A percentile compares a stretch with the other conserved stretches of the same genome.
Evolutionary conservation across 2,329 filamentous ascomycete species (phyloP).

Genomic region (Penicillium sp.): DNA sequence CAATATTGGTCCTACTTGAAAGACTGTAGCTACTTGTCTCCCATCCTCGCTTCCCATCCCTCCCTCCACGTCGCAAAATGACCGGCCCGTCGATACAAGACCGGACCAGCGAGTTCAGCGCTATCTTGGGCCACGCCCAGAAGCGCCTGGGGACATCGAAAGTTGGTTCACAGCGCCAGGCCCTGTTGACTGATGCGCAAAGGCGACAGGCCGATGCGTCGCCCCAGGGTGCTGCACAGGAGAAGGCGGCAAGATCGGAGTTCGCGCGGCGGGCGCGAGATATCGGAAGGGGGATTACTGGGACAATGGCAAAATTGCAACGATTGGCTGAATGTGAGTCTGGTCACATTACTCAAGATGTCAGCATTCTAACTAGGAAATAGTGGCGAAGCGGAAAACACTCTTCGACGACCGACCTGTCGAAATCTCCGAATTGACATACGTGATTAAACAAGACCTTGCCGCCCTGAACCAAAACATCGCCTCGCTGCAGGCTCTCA

Average conservation of each 20-base stretch:
- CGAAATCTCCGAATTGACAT: slow-evolving; percentile 95
- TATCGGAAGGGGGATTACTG: slow-evolving; percentile 86
- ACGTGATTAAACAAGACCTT: slow-evolving; percentile 96
- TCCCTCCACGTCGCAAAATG: slow-evolving; percentile 41
- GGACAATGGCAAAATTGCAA: slow-evolving; percentile 92
- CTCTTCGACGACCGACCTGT: slow-evolving; percentile 96
- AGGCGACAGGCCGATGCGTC: slow-evolving; percentile 59
- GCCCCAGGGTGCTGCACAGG: slow-evolving; percentile 53
- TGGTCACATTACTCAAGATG: neutral
- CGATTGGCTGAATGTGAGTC: slow-evolving; percentile 77
- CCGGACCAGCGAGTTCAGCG: slow-evolving; percentile 91
- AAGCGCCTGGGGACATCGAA: slow-evolving; percentile 75
- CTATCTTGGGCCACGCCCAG: slow-evolving; percentile 83
- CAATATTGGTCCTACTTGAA: neutral
- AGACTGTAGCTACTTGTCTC: neutral
- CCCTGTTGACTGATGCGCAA: slow-evolving; percentile 72
- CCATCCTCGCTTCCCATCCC: neutral
- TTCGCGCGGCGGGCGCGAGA: slow-evolving; percentile 90
- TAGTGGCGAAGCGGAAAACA: slow-evolving; percentile 91
- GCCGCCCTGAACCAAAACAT: slow-evolving; percentile 85
- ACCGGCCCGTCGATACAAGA: slow-evolving; percentile 79
- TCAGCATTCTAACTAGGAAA: slow-evolving; percentile 5
- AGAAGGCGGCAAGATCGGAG: slow-evolving; percentile 67
- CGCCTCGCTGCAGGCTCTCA: slow-evolving; percentile 73
- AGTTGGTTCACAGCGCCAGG: slow-evolving; percentile 74